Conservation (phyloP, 345 rosid genomes). For the Noccaea caerulescens region DNA sequence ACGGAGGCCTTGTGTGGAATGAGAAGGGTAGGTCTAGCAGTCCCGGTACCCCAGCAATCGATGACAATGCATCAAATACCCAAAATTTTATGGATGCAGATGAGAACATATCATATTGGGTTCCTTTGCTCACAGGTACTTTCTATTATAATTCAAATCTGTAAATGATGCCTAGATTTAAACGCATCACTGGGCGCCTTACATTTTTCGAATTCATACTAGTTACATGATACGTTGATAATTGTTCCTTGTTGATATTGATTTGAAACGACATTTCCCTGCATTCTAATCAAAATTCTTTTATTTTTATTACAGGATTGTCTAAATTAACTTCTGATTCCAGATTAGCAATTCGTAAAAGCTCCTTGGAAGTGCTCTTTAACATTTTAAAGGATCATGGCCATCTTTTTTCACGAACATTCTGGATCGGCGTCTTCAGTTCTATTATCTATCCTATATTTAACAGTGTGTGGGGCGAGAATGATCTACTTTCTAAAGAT, state of each 20-base stretch:
- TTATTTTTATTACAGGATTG: constrained; percentile 65
- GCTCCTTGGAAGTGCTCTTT: constrained; percentile 91
- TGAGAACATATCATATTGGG: constrained; percentile 82
- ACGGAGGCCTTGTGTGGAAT: constrained; percentile 77
- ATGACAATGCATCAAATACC: constrained; percentile 48
- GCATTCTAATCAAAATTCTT: constrained; percentile 28
- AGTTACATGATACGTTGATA: constrained; percentile 4
- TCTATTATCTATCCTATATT: constrained; percentile 73
- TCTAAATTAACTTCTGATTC: constrained; percentile 84
- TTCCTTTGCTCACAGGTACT: constrained; percentile 89
- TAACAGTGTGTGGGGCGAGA: constrained; percentile 51
- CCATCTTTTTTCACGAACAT: constrained; percentile 76
- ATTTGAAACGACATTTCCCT: constrained; percentile 23
- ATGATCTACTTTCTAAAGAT: constrained; percentile 48
- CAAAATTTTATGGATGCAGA: constrained; percentile 56
- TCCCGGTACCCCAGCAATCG: constrained; percentile 40
- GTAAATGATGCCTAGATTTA: constrained; percentile 6
- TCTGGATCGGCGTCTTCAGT: constrained; percentile 68
- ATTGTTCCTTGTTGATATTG: constrained; percentile 17
- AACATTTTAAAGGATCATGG: constrained; percentile 97
- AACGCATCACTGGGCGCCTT: constrained; percentile 2
- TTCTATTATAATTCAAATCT: constrained; percentile 19
- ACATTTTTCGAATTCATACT: constrained; percentile 3
- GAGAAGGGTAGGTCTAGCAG: constrained; percentile 56
- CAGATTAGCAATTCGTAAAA: constrained; percentile 78